These are phyloP conservation scores for Mycena epipterygia DNA, from an alignment of 768 basidiomycete species.

Conservation along the genomic window DNA sequence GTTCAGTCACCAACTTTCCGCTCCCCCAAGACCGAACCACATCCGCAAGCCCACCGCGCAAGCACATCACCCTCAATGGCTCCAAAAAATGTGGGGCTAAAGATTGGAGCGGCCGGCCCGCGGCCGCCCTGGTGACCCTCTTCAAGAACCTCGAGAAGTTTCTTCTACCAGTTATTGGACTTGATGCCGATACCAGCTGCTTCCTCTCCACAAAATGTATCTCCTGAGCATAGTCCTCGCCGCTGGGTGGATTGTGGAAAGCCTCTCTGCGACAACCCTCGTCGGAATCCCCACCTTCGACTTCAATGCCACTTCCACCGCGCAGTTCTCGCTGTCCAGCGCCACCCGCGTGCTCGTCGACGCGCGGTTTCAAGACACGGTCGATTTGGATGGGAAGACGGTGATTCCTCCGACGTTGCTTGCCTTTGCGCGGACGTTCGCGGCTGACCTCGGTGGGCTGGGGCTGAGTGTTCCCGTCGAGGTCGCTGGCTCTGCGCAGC, in stretches of 20 bases:
- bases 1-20: too few relatives aligned
- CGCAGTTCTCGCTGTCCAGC: slow-evolving; percentile 21
- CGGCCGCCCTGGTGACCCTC: too few relatives aligned
- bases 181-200: not conserved
- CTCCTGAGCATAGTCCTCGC: not conserved
- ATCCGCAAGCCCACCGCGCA: too few relatives aligned
- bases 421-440: slow-evolving; percentile 36
- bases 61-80: too few relatives aligned
- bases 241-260: not conserved
- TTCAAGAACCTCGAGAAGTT: too few relatives aligned
- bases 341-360: slow-evolving; percentile 36
- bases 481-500: slow-evolving; percentile 10
- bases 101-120: too few relatives aligned
- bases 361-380: slow-evolving; percentile 25
- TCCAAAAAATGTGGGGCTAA: too few relatives aligned
- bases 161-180: too few relatives aligned
- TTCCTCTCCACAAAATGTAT: slow-evolving; percentile 8
- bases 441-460: slow-evolving; percentile 27
- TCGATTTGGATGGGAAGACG: slow-evolving; percentile 33
- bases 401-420: slow-evolving; percentile 38
- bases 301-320: slow-evolving; percentile 28
- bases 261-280: slow-evolving; percentile 24
- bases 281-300: slow-evolving; percentile 36
- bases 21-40: too few relatives aligned
- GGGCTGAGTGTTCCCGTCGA: slow-evolving; percentile 26